A percentile compares a stretch with the other conserved stretches of the same genome.
phyloP scores from a whole-genome alignment of 495 filamentous ascomycete genomes.

The Oidiodendron maius region DNA sequence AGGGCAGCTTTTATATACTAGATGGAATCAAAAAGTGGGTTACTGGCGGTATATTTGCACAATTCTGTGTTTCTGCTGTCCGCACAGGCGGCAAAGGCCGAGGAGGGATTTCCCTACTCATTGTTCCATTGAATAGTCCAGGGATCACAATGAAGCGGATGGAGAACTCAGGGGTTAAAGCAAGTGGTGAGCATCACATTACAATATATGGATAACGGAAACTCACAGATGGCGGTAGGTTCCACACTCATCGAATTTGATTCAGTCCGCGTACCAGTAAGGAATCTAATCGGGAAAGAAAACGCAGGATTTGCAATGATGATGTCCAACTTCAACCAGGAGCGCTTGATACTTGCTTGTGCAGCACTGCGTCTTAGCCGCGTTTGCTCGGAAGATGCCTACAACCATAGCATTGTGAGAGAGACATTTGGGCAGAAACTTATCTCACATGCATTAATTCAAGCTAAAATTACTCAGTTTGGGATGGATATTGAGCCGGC shows the following conservation, averaged over 20 bases:
- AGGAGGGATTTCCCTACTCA: conserved; percentile 43
- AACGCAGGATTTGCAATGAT: conserved; percentile 72
- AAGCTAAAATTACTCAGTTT: conserved; percentile 39
- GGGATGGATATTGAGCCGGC: conserved; percentile 38
- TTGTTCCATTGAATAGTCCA: conserved; percentile 38
- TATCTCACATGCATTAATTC: conserved; percentile 38
- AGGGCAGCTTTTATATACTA: conserved; percentile 55
- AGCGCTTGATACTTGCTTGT: conserved; percentile 38
- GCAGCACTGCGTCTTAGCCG: conserved; percentile 38
- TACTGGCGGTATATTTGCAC: conserved; percentile 60
- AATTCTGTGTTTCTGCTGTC: conserved; percentile 61
- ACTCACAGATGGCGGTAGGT: neutral
- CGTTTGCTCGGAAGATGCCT: conserved; percentile 41
- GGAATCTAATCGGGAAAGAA: conserved; percentile 66
- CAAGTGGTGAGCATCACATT: conserved; percentile 24
- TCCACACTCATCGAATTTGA: conserved; percentile 58
- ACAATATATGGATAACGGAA: too few species aligned
- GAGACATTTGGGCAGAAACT: conserved; percentile 41
- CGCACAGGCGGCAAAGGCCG: conserved; percentile 46
- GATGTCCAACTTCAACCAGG: conserved; percentile 55
- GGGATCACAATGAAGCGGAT: conserved; percentile 33
- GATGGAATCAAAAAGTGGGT: conserved; percentile 70
- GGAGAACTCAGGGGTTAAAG: conserved; percentile 18
- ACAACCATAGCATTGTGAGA: conserved; percentile 38
- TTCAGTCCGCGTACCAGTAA: conserved; percentile 66